Conservation (phyloP, 1,284 basidiomycete species). For the Ustilago shanxiensis region DNA sequence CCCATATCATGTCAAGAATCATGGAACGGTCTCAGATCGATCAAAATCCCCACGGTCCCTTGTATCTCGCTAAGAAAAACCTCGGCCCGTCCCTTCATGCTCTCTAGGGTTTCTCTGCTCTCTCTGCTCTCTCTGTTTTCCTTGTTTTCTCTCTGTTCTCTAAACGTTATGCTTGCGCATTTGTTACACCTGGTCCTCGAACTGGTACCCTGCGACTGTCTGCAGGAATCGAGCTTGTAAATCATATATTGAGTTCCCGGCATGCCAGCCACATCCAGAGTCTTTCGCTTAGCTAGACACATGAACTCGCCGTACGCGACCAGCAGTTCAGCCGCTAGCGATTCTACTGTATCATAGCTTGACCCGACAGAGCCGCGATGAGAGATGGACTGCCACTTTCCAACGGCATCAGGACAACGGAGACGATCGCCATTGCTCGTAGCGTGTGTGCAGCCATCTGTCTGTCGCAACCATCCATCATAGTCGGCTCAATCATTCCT, state of each 20-base stretch:
- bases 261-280: slow-evolving; percentile 1
- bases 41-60: slow-evolving; percentile 2
- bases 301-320: not conserved
- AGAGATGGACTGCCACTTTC: too few relatives aligned
- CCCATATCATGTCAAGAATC: slow-evolving; percentile 1
- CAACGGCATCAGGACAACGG: not conserved
- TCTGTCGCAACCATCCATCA: not conserved
- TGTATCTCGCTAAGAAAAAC: not conserved
- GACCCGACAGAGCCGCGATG: not conserved
- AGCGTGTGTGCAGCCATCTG: not conserved
- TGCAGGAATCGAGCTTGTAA: too few relatives aligned
- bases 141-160: not conserved
- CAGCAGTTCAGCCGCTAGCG: not conserved
- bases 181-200: not conserved
- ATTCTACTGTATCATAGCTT: not conserved
- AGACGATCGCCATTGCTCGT: not conserved
- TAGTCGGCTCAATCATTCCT: not conserved
- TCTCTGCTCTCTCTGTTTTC: not conserved
- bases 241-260: too few relatives aligned
- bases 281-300: not conserved
- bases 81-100: slow-evolving; percentile 1
- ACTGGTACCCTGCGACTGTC: too few relatives aligned
- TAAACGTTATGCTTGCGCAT: too few relatives aligned
- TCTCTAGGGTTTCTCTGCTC: not conserved
- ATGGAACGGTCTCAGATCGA: not conserved